Base-by-base conservation (phyloP, 2,329 filamentous ascomycete genomes). In the Scolecobasidium constrictum region DNA sequence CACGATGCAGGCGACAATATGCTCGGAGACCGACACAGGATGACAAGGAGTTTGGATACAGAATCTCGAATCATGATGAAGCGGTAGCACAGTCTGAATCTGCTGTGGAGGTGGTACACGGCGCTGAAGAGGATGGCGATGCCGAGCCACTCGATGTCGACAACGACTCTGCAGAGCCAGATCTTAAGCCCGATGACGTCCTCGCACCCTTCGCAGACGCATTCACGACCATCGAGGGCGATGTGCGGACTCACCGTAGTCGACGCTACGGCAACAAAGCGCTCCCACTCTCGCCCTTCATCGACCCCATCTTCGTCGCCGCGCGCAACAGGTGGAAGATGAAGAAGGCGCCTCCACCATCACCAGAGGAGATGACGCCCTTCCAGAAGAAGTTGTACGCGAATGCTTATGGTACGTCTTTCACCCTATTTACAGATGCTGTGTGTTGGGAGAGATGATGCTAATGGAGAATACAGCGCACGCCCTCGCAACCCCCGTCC, bases 221-320 rank as follows among this genome's bases (percentile, higher is more conserved):
- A 7, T 31, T 31, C 26, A 31, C 31, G 12, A 38, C 5, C 11
- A 44, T 16, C 35, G 22, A 31, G 26, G 40, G 20, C 21, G 40
- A 28, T 7, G 19, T 33, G 21, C 33, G 20, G n/a, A 23, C 40
- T 11, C 18, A 33, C 40, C 31, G 34, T 12, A 13, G 18, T 3
- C 40, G 40, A 3, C 21, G 28, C 23, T 31, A 34, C 20, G 34
- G 33, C 31, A 43, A 43, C 16, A 18, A 15, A 34, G 21, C 43
- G 15, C 21, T 45, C 6, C 43, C 43, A 7, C 43, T 45, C 33
- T 36, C 43, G 22, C 43, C 43, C n/a, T 22, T 40, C 28, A 45
- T 45, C 18, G 43, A 45, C 34, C 43, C 43, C 23, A 26, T 41
- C 19, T 28, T 20, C 15, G 38, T 35, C 13, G 37, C 40, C 16